Evolutionary conservation across 345 rosid genomes (phyloP), one percentile per base, ranked within the genome.

Genomic region (Lagerstroemia speciosa): DNA sequence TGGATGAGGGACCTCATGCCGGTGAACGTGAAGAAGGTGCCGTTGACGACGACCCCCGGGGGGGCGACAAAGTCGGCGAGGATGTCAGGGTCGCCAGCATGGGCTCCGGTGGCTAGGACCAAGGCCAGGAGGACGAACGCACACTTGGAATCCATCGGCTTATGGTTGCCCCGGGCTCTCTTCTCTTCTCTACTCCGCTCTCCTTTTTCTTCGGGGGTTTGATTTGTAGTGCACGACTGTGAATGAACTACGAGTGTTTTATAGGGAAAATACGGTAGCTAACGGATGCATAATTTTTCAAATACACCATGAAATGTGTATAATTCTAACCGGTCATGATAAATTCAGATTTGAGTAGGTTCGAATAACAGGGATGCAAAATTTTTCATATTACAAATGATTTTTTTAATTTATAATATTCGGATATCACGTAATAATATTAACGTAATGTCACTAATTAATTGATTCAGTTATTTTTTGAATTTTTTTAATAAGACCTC

Each of bases 1-100:
- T 50, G 9, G 9, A 43, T 1, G 43, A 66, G 5, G 16, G 40
- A 1, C 29, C 76, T 53, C 65, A 69, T 12, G 7, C 68, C 68
- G 1, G 74, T 65, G 67, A 31, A 69, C 5, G 70, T 72, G 71
- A 77, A 77, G 76, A 73, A 66, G 29, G 20, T 73, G 16, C 65
- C 80, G 50, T 66, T 63, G 26, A 70, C 12, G 3, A 0, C 17
- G 1, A n/a, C 19, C 33, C 60, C 67, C n/a, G 8, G 68, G 22
- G 76, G 76, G 61, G 41, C 57, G 6, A 73, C 6, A 40, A 69
- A 77, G 70, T 77, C 80, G 14, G 71, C 62, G 15, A 50, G 36
- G 40, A 77, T 73, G 45, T 77, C 76, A 2, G 77, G 72, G 64
- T 64, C 77, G 2, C 68, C 53, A 3, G 68, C 72, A 26, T 31